Percentiles rank a stretch among this genome's conserved stretches.
Conservation (phyloP, 805 yeast genomes). For the Suhomyces sp. region DNA sequence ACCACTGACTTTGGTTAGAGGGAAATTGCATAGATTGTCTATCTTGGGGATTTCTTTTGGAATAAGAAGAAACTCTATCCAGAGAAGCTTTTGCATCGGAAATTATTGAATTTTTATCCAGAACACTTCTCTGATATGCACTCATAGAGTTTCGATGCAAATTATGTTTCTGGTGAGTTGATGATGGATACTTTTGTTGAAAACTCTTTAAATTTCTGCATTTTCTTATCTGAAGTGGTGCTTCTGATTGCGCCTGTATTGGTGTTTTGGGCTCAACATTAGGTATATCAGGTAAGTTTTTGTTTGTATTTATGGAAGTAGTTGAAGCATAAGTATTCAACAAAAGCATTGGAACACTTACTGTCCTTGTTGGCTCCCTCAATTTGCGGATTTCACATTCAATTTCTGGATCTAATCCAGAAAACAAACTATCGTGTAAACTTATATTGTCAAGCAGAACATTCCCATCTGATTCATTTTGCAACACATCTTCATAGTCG, state of each 20-base stretch:
- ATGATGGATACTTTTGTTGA: slow-evolving; percentile 2
- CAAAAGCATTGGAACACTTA: slow-evolving; percentile 4
- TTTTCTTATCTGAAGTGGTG: slow-evolving; percentile 4
- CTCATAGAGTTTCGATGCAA: too few relatives aligned
- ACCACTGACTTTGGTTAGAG: slow-evolving; percentile 4
- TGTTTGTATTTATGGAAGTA: slow-evolving; percentile 6
- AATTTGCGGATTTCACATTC: slow-evolving; percentile 3
- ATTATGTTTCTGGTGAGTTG: too few relatives aligned
- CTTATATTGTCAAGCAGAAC: slow-evolving; percentile 1
- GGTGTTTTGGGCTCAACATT: too few relatives aligned
- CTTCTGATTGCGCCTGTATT: background rate
- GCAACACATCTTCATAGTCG: background rate
- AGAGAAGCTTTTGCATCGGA: background rate
- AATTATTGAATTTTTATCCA: background rate
- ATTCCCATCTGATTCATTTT: slow-evolving; percentile 2
- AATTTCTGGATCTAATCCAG: slow-evolving; percentile 5
- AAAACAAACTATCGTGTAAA: slow-evolving; percentile 5
- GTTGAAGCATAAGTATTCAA: background rate
- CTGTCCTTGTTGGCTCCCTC: slow-evolving; percentile 5
- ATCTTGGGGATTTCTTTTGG: background rate
- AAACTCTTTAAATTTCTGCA: slow-evolving; percentile 10
- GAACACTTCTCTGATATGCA: background rate
- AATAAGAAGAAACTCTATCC: background rate
- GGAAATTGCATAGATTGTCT: slow-evolving; percentile 1
- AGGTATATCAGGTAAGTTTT: slow-evolving; percentile 3